Evolutionary conservation across 106 monocot species (phyloP), one percentile per base, ranked within the genome.

Genomic region (Acanthochlamys bracteata): DNA sequence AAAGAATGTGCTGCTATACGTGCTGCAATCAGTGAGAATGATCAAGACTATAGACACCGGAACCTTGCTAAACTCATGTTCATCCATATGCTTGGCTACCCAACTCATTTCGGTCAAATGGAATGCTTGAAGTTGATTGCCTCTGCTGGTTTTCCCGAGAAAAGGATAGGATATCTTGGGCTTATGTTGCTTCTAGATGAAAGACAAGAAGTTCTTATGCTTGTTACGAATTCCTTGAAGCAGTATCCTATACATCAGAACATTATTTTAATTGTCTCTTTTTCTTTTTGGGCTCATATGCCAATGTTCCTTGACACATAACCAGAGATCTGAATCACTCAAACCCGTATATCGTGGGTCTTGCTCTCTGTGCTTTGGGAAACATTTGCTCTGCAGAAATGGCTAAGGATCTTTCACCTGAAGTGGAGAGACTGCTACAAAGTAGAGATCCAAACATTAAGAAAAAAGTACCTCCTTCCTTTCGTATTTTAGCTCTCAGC

Each of bases 1-100:
- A 91, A 91, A 79, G 96, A 98, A 64, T 91, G 91, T 83, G 96
- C 96, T 57, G 84, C 96, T 59, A 98, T 98, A 69, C 91, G 96
- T 59, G 80, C 96, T 21, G 80, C 96, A 49, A 80, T 98, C 61
- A 98, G 91, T 81, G 96, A 98, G 65, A 87, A 88, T 78, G 96
- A 98, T 52, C 76, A 84, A 58, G 96, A 98, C 74, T 98, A 98
- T 66, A 75, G 96, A 67, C 96, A 98, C 42, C 84, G 96, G 7
- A 98, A 98, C 68, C 60, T 98, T 66, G 96, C 96, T 55, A 98
- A 98, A 62, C 91, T 98, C 65, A 98, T 98, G 96, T 98, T 98
- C 70, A 98, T 98, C 63, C 96, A 98, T 76, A 98, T 98, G 96
- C 96, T 98, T 68, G 83, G 88, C 43, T 98, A 88, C 58, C 86